phyloP scores from a whole-genome alignment of 108 stramenopile species.

The Parmales sp. region DNA sequence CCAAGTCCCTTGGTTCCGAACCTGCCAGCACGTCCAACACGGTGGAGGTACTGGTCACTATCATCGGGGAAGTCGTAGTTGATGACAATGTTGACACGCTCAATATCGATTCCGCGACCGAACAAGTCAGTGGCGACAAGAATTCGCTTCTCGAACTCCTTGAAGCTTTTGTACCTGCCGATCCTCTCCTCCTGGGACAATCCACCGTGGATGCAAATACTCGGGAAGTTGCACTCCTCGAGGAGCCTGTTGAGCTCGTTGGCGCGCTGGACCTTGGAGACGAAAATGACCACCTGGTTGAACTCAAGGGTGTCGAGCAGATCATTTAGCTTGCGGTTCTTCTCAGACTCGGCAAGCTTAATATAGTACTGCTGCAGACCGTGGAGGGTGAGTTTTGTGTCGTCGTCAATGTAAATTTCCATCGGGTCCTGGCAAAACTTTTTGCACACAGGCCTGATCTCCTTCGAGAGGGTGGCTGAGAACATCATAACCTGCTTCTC shows the following conservation, averaged over 20 bases:
- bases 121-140: conserved; percentile 98
- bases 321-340: conserved; percentile 97
- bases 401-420: conserved; percentile 99
- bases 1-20: conserved; percentile 99
- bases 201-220: conserved; percentile 92
- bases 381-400: conserved; percentile 97
- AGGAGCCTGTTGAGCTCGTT: conserved; percentile 87
- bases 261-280: conserved; percentile 87
- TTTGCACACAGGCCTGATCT: conserved; percentile 95
- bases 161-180: conserved; percentile 91
- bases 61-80: conserved; percentile 99
- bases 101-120: conserved; percentile 99
- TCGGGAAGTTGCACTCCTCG: conserved; percentile 98
- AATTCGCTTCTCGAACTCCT: conserved; percentile 95
- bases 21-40: conserved; percentile 95
- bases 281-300: conserved; percentile 99
- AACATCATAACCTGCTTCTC: conserved; percentile 99
- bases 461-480: conserved; percentile 92
- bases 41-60: conserved; percentile 95
- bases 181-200: conserved; percentile 95
- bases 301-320: conserved; percentile 96
- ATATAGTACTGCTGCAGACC: conserved; percentile 98
- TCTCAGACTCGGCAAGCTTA: conserved; percentile 90
- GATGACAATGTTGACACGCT: conserved; percentile 98
- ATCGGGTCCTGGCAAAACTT: conserved; percentile 98